Evolutionary conservation across 2,329 filamentous ascomycete species (phyloP), one percentile per base, ranked within the genome.

Genomic region (Davidsoniella virescens): DNA sequence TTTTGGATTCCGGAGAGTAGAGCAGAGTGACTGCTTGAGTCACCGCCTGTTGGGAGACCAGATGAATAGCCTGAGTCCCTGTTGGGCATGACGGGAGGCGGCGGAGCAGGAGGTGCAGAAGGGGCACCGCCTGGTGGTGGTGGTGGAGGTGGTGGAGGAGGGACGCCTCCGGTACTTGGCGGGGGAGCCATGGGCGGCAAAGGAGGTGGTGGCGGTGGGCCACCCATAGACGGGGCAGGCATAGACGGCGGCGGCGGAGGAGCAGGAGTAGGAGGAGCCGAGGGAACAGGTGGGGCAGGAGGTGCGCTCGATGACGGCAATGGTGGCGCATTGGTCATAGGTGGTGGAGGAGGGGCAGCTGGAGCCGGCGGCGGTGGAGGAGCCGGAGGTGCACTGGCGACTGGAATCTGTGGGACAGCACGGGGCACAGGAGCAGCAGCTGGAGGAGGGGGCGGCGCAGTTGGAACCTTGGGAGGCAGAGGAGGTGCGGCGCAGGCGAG

Each of bases 1-100:
- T 76, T 77, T 55, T 84, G 80, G 55, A 92, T 92, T 59, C 82
- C 76, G 42, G 78, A 81, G 56, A 84, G 68, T 61, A 86, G 66
- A 50, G 77, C 82, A 55, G 70, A 69, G 57, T 75, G 80, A 48
- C 64, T 55, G 37, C 71, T 70, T 33, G 65, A 64, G 2, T 18
- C 40, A 4, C 29, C 42, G 9, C 63, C 64, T 9, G 63, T 54
- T 2, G 76, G 72, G 1, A 69, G 68, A 23, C 74, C 69, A 2
- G 76, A 72, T 3, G 70, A 66, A 61, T 78, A 76, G 51, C 67
- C 76, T 54, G 65, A 79, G 66, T 71, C 78, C 66, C 65, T 72
- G 63, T 67, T 77, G 60, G 76, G 26, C 26, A 33, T 33, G 71
- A 72, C 73, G 0, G 71, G 71, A 10, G 74, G 73, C 3, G 75